Evolutionary conservation across 2,329 filamentous ascomycete species (phyloP).

Genomic region (Orbilia javanica): DNA sequence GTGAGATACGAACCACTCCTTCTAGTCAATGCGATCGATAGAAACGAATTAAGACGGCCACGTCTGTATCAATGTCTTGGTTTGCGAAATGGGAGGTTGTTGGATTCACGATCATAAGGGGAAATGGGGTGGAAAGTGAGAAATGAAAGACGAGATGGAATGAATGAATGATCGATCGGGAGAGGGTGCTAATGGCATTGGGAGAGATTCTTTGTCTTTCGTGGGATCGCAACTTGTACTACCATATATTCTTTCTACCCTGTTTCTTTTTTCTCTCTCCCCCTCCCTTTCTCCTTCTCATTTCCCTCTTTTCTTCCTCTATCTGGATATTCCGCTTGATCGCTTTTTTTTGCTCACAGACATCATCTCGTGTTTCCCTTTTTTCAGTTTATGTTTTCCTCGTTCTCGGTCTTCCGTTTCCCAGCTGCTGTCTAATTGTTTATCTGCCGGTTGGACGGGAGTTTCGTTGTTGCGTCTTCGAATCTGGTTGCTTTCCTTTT

Average conservation of each 20-base stretch:
- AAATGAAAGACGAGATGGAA: slow-evolving; percentile 5
- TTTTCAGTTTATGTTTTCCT: slow-evolving; percentile 1
- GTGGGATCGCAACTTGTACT: slow-evolving; percentile 49
- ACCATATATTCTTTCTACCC: slow-evolving; percentile 47
- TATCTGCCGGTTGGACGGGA: slow-evolving; percentile 56
- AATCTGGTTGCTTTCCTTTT: slow-evolving; percentile 3
- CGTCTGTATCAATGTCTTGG: slow-evolving; percentile 27
- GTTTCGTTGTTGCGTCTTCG: slow-evolving; percentile 36
- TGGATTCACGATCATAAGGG: not conserved
- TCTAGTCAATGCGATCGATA: slow-evolving; percentile 42
- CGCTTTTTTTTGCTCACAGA: slow-evolving; percentile 1
- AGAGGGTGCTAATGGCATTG: slow-evolving; percentile 29
- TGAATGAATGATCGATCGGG: not conserved
- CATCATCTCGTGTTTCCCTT: slow-evolving; percentile 2
- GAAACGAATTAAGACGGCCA: slow-evolving; percentile 39
- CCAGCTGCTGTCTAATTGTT: slow-evolving; percentile 25
- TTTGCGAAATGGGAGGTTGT: slow-evolving; percentile 12
- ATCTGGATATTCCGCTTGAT: not conserved
- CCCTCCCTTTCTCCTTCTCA: not conserved
- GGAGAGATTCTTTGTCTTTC: slow-evolving; percentile 8
- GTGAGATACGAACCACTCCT: slow-evolving; percentile 41
- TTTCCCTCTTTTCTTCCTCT: not conserved
- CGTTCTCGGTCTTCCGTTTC: slow-evolving; percentile 8
- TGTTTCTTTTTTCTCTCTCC: not conserved
- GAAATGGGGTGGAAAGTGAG: slow-evolving; percentile 8